Percentiles rank a stretch among this genome's conserved stretches.
phyloP scores from a whole-genome alignment of 305 asterid species.

The Solanum hybrid region DNA sequence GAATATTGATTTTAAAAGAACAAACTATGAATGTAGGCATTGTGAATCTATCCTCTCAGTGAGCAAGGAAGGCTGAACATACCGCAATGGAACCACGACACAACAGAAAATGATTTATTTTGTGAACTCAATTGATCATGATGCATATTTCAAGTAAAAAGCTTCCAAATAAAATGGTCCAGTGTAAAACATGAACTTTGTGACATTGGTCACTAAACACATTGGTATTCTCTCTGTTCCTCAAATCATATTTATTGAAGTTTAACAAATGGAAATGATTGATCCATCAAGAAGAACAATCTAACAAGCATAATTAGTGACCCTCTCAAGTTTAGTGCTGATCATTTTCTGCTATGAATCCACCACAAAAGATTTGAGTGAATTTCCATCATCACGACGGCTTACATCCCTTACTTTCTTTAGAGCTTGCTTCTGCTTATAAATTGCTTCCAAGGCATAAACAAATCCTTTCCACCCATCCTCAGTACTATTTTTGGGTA shows the following conservation, averaged over 20 bases:
- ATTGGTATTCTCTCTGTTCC: background rate
- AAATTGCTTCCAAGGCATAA: slow-evolving; percentile 8
- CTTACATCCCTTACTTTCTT: background rate
- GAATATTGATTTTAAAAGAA: background rate
- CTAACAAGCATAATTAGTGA: background rate
- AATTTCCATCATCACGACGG: slow-evolving; percentile 7
- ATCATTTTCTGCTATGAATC: slow-evolving; percentile 7
- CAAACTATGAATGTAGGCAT: background rate
- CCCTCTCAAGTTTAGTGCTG: background rate
- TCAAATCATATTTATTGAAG: background rate
- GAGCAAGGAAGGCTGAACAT: background rate
- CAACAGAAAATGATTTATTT: background rate
- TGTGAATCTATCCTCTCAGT: background rate
- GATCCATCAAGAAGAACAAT: background rate
- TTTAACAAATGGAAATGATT: background rate
- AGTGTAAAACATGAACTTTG: background rate
- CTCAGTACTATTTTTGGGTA: background rate
- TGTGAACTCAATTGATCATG: background rate
- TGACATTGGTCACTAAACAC: background rate
- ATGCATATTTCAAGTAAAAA: background rate
- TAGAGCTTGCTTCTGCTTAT: background rate
- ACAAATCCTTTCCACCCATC: slow-evolving; percentile 11
- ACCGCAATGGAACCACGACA: background rate
- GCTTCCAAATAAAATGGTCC: background rate
- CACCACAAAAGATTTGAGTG: slow-evolving; percentile 5